phyloP scores from a whole-genome alignment of 192 early-diverging fungal species.

The Coemansia sp. region DNA sequence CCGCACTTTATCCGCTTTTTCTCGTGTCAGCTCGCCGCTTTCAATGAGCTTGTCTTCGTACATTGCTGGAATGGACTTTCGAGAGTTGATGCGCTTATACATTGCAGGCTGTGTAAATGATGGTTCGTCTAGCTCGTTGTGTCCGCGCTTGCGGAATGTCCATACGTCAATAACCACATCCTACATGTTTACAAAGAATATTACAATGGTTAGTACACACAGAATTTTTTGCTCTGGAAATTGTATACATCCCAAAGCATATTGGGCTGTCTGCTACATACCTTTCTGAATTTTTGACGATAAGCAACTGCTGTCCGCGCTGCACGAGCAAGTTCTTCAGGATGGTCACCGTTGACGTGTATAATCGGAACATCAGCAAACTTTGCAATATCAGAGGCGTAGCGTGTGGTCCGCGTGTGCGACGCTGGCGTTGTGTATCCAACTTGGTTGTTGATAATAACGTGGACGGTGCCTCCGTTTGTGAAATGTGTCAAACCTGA shows the following conservation, averaged over 20 bases:
- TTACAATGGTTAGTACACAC: too few relatives aligned
- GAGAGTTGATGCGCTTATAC: constrained; percentile 85
- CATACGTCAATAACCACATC: constrained; percentile 94
- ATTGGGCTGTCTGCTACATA: neutral
- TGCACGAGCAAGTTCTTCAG: constrained; percentile 85
- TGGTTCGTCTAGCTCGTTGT: constrained; percentile 97
- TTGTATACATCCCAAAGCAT: neutral
- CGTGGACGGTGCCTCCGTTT: constrained; percentile 89
- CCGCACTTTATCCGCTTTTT: constrained; percentile 17
- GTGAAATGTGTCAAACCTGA: constrained; percentile 93
- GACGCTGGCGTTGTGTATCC: constrained; percentile 94
- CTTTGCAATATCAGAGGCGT: constrained; percentile 93
- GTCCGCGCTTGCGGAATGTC: constrained; percentile 92
- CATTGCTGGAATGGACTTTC: constrained; percentile 74
- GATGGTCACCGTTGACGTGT: constrained; percentile 92
- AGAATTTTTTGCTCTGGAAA: too few relatives aligned
- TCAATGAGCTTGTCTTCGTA: constrained; percentile 68
- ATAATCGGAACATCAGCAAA: constrained; percentile 92
- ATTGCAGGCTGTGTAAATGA: constrained; percentile 93
- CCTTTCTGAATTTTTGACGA: constrained; percentile 85
- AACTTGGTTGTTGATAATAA: constrained; percentile 96
- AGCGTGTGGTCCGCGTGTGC: constrained; percentile 86
- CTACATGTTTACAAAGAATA: constrained; percentile 7
- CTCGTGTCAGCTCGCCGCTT: constrained; percentile 23
- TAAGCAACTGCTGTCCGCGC: constrained; percentile 84